phyloP scores from a whole-genome alignment of 495 filamentous ascomycete species.

The Aspergillus sclerotiicarbonarius region DNA sequence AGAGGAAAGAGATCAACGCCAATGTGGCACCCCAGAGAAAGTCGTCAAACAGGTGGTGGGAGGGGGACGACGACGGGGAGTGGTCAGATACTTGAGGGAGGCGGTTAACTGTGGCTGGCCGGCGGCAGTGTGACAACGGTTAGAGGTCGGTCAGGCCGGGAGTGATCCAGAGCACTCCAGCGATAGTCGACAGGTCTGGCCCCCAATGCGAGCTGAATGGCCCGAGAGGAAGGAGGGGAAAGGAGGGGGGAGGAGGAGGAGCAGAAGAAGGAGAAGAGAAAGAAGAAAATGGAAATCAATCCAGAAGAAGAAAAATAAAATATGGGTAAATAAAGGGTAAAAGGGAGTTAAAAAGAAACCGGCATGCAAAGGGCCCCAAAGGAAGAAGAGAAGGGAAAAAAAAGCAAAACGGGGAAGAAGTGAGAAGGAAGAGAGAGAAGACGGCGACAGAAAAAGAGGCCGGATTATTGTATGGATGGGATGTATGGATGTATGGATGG shows the following conservation, averaged over 20 bases:
- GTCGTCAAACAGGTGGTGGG: neutral
- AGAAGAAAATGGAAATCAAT: neutral
- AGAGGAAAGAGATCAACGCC: constrained; percentile 1
- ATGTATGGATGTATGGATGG: constrained; percentile 7
- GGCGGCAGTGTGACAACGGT: constrained; percentile 34
- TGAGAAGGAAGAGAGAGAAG: constrained; percentile 15
- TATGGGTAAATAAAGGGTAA: constrained; percentile 8
- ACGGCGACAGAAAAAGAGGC: neutral
- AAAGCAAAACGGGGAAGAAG: constrained; percentile 7
- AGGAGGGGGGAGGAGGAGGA: constrained; percentile 13
- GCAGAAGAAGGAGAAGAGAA: constrained; percentile 10
- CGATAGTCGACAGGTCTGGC: constrained; percentile 23
- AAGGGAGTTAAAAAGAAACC: constrained; percentile 5
- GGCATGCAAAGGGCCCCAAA: neutral
- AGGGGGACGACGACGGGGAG: constrained; percentile 13
- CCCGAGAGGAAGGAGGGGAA: constrained; percentile 14
- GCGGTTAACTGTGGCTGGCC: constrained; percentile 26
- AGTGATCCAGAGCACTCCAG: constrained; percentile 29
- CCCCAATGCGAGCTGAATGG: constrained; percentile 17
- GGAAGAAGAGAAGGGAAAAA: constrained; percentile 6
- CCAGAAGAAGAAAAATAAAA: constrained; percentile 2
- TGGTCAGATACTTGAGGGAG: constrained; percentile 17
- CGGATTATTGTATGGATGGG: constrained; percentile 12
- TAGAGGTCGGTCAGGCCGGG: constrained; percentile 24
- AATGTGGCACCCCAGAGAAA: neutral